Evolutionary conservation across 371 early-diverging fungal genomes (phyloP), one percentile per base, ranked within the genome.

Genomic region (Mucor ambiguus): DNA sequence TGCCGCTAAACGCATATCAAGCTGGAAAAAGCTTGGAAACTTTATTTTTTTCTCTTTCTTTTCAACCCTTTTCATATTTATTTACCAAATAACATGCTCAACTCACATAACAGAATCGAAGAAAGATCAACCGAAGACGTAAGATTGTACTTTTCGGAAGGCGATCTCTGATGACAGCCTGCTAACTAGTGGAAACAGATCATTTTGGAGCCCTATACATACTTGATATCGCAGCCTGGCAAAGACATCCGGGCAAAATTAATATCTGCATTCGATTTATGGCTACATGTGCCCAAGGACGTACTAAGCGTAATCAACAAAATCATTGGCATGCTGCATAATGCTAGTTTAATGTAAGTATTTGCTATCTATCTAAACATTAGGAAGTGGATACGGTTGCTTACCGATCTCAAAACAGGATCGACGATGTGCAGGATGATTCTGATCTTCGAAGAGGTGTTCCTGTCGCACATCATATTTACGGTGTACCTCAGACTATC

Each of bases 401-500:
- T 20, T 12, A 26, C 2, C 43, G 4, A 9, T n/a, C 33, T 9
- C 30, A 22, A 41, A 5, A 43, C n/a, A 65, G 61, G 58, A 64
- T 77, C 55, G 64, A 41, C 74, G 99, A 98, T 70, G 93, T 98
- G 20, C 94, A 98, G 76, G 99, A 98, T 74, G 90, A 87, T 61
- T 96, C 97, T 0, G 85, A 84, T 24, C 68, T 98, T 57, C 83
- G 98, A 52, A 83, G 98, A 60, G 98, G 98, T 3, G 87, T 90
- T 4, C 99, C 99, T 59, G 98, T 94, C 24, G 95, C 99, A 1
- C 98, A 98, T 82, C 91, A 93, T 66, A 92, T 98, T 33, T 98
- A 88, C 80, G 98, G 99, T 6, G 77, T 91, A 4, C 91, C 98
- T 14, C 79, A 89, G 68, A 93, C 96, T 16, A 98, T 98, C 70